A percentile compares a stretch with the other conserved stretches of the same genome.
Conservation (phyloP, 129 eudicot species). For the Flaveria brownii region DNA sequence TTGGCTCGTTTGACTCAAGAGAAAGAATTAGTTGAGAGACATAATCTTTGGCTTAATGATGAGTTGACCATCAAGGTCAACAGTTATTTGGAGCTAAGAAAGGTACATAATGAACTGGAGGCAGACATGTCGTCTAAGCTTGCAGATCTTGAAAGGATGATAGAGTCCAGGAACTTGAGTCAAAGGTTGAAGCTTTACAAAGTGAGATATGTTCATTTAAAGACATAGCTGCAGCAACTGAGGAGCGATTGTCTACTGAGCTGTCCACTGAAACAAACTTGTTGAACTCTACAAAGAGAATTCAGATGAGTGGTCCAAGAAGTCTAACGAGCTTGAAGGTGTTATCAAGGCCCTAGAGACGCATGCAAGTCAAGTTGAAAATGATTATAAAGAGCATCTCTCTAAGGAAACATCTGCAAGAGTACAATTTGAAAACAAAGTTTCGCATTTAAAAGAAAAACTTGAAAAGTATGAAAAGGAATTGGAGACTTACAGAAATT, state of each 20-base stretch:
- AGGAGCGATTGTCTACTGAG: slow-evolving; percentile 67
- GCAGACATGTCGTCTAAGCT: slow-evolving; percentile 84
- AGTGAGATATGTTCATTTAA: slow-evolving; percentile 64
- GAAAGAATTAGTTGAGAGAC: slow-evolving; percentile 83
- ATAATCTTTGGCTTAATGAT: slow-evolving; percentile 84
- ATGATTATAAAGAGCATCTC: slow-evolving; percentile 72
- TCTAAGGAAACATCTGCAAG: slow-evolving; percentile 61
- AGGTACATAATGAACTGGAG: slow-evolving; percentile 62
- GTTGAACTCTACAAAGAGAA: slow-evolving; percentile 87
- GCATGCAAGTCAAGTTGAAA: slow-evolving; percentile 74
- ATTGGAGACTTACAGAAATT: slow-evolving; percentile 53
- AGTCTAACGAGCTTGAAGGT: slow-evolving; percentile 95
- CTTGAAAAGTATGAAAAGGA: slow-evolving; percentile 62
- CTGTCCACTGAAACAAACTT: slow-evolving; percentile 78
- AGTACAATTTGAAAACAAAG: slow-evolving; percentile 58
- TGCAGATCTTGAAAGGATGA: slow-evolving; percentile 74
- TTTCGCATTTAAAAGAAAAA: slow-evolving; percentile 57
- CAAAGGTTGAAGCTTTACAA: slow-evolving; percentile 61
- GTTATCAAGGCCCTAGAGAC: slow-evolving; percentile 93
- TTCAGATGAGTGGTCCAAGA: slow-evolving; percentile 93
- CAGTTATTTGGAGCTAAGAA: slow-evolving; percentile 61
- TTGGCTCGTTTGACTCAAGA: slow-evolving; percentile 67
- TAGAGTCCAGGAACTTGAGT: slow-evolving; percentile 64
- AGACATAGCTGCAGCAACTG: slow-evolving; percentile 66
- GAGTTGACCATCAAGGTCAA: slow-evolving; percentile 76